Percentiles rank a stretch among this genome's conserved stretches.
Conservation (phyloP, 148 eudicot species). For the Bassia scoparia region DNA sequence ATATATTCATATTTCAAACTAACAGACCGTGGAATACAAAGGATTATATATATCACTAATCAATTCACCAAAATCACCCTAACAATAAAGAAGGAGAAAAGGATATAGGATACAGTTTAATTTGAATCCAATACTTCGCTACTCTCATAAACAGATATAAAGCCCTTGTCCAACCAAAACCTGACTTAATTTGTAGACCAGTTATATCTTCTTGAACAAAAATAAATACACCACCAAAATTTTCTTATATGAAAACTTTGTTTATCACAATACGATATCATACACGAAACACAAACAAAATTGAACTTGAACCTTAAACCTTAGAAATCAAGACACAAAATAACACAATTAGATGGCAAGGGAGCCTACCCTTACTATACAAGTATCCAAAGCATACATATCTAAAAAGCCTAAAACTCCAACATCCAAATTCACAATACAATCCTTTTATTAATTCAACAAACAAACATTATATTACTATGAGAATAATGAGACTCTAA, state of each 20-base stretch:
- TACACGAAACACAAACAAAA: too few relatives aligned
- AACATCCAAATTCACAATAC: background rate
- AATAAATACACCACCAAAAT: background rate
- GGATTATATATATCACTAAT: background rate
- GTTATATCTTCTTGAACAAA: background rate
- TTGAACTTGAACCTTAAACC: too few relatives aligned
- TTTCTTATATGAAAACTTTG: background rate
- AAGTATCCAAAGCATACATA: background rate
- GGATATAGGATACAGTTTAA: background rate
- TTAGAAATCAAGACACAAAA: background rate
- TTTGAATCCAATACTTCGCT: background rate
- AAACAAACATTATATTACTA: background rate
- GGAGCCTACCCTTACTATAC: background rate
- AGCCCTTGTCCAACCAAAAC: background rate
- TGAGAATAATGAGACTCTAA: background rate
- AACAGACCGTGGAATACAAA: too few relatives aligned
- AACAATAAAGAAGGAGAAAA: background rate
- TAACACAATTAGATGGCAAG: background rate
- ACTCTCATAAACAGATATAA: background rate
- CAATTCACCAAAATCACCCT: background rate
- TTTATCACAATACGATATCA: too few relatives aligned
- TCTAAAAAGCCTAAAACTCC: background rate
- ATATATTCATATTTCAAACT: too few relatives aligned
- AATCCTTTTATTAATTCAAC: background rate
- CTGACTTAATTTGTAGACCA: background rate